These are phyloP conservation scores for Sporobolomyces roseus DNA, from an alignment of 768 basidiomycete genomes.

Conservation along the genomic window DNA sequence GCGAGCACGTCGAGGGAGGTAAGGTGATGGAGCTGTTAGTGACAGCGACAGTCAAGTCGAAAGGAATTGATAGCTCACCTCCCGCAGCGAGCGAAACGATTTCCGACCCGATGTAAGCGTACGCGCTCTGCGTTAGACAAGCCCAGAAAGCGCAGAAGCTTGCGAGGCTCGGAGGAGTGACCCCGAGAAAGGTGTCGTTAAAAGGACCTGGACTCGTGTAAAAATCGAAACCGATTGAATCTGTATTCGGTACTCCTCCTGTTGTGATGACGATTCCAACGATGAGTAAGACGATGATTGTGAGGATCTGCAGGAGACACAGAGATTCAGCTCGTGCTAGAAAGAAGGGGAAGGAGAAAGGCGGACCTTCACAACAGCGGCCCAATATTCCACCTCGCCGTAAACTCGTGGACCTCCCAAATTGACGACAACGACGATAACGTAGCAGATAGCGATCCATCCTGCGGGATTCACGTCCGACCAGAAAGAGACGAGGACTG, in stretches of 20 bases:
- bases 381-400: conserved; percentile 54
- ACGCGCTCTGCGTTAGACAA: conserved; percentile 54
- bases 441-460: conserved; percentile 49
- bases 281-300: conserved; percentile 38
- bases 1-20: too few species aligned
- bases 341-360: too few species aligned
- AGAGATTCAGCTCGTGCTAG: background rate
- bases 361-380: conserved; percentile 3
- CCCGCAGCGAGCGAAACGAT: conserved; percentile 52
- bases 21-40: too few species aligned
- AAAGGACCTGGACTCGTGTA: conserved; percentile 74
- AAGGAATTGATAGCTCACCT: conserved; percentile 19
- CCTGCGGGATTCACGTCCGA: conserved; percentile 49
- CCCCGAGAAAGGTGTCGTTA: conserved; percentile 55
- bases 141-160: conserved; percentile 58
- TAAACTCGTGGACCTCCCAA: conserved; percentile 26
- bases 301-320: conserved; percentile 15
- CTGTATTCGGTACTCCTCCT: conserved; percentile 20
- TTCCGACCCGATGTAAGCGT: conserved; percentile 59
- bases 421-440: conserved; percentile 49
- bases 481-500: conserved; percentile 69
- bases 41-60: background rate
- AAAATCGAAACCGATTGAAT: conserved; percentile 48
- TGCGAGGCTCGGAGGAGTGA: conserved; percentile 27
- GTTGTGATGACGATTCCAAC: conserved; percentile 38